A percentile compares a stretch with the other conserved stretches of the same genome.
phyloP scores from a whole-genome alignment of 1,284 basidiomycete species.

The Ustilago tritici region DNA sequence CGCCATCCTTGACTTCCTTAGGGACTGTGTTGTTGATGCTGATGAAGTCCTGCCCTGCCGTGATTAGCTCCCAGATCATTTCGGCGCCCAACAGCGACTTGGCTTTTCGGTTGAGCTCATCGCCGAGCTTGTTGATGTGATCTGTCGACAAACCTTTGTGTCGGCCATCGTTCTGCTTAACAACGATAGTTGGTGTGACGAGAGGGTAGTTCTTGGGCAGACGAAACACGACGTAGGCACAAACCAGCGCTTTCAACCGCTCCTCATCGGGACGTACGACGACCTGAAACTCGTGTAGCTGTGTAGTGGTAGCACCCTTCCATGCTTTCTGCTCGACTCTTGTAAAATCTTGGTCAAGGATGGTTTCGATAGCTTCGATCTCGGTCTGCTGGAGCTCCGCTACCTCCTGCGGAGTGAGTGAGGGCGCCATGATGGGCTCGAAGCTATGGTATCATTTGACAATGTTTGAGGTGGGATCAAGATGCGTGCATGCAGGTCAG shows the following conservation, averaged over 20 bases:
- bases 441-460: conserved; percentile 17
- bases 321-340: conserved; percentile 53
- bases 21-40: conserved; percentile 52
- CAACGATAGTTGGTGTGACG: conserved; percentile 49
- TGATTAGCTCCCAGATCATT: conserved; percentile 70
- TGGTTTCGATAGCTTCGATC: conserved; percentile 61
- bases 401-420: conserved; percentile 51
- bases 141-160: conserved; percentile 47
- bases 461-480: background rate
- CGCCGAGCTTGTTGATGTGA: conserved; percentile 46
- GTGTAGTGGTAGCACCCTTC: conserved; percentile 44
- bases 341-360: conserved; percentile 60
- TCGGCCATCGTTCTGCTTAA: conserved; percentile 47
- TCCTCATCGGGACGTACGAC: conserved; percentile 60
- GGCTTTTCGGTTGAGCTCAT: conserved; percentile 53
- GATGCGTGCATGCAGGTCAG: conserved; percentile 17
- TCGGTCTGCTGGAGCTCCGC: conserved; percentile 61
- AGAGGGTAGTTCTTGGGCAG: conserved; percentile 65
- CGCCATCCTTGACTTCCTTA: conserved; percentile 36
- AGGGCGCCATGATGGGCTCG: conserved; percentile 27
- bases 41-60: conserved; percentile 61
- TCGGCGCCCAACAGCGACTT: conserved; percentile 63
- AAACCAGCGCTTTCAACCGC: conserved; percentile 50
- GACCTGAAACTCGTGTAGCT: conserved; percentile 59
- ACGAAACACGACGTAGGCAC: conserved; percentile 52